Percentiles rank a stretch among this genome's conserved stretches.
These are phyloP conservation scores for Cryptococcus maquisensis DNA, from an alignment of 1,284 basidiomycete species.

Conservation along the genomic window DNA sequence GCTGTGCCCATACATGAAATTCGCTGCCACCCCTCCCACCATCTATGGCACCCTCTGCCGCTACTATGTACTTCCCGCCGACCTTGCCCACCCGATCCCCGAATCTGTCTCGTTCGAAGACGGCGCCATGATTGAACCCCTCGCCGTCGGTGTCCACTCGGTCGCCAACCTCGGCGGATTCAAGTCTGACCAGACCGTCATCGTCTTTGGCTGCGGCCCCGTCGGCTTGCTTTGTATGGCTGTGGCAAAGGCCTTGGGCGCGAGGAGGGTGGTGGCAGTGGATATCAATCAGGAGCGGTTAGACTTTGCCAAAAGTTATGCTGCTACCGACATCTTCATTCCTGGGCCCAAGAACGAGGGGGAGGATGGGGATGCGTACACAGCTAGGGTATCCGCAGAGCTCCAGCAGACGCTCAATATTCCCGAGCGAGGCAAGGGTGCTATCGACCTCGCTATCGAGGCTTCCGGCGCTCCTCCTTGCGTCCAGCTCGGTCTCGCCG, in stretches of 20 bases:
- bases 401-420: constrained; percentile 51
- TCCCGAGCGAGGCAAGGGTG: constrained; percentile 48
- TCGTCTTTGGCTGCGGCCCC: constrained; percentile 80
- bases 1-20: constrained; percentile 38
- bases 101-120: constrained; percentile 51
- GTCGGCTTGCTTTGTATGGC: constrained; percentile 92
- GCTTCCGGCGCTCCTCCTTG: constrained; percentile 61
- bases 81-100: constrained; percentile 40
- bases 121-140: constrained; percentile 74
- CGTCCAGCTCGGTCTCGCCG: constrained; percentile 54
- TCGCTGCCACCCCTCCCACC: constrained; percentile 45
- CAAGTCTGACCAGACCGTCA: constrained; percentile 66
- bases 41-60: constrained; percentile 45
- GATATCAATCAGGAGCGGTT: constrained; percentile 77
- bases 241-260: constrained; percentile 83
- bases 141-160: constrained; percentile 86
- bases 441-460: constrained; percentile 59
- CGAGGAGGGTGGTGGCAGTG: constrained; percentile 72
- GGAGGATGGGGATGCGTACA: constrained; percentile 66
- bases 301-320: constrained; percentile 81
- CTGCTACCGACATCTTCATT: constrained; percentile 73
- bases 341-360: constrained; percentile 61
- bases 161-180: constrained; percentile 72
- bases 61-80: constrained; percentile 40
- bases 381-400: constrained; percentile 51